These are phyloP conservation scores for Penicillium argentinense DNA, from an alignment of 495 filamentous ascomycete species.

Conservation along the genomic window DNA sequence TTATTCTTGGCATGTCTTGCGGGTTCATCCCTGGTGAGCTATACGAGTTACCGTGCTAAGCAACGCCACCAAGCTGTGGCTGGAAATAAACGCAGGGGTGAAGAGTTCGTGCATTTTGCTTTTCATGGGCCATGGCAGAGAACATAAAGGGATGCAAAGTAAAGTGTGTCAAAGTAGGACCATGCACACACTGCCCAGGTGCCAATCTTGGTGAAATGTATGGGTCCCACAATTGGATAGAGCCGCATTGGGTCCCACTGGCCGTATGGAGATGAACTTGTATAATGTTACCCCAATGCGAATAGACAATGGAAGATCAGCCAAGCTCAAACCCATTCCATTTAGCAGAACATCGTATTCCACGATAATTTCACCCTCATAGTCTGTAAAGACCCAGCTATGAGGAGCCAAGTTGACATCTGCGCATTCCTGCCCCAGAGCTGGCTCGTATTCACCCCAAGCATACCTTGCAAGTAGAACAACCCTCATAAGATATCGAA, in stretches of 20 bases:
- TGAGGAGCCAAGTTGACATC: background rate
- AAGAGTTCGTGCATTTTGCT: no score
- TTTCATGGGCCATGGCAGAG: no score
- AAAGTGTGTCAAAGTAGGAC: no score
- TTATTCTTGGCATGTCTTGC: background rate
- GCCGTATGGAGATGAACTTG: background rate
- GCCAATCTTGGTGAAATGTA: background rate
- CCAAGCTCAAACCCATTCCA: background rate
- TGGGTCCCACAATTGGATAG: no score
- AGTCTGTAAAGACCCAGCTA: background rate
- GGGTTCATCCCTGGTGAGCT: background rate
- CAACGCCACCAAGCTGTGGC: background rate
- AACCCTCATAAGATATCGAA: background rate
- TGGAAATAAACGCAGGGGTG: background rate
- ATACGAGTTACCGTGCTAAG: background rate
- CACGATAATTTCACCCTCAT: background rate
- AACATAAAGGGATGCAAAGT: background rate
- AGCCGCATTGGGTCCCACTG: no score
- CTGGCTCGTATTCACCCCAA: background rate
- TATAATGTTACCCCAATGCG: background rate
- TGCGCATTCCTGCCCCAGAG: background rate
- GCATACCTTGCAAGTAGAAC: no score
- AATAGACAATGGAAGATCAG: background rate
- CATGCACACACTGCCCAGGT: no score
- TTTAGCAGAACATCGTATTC: background rate